Conservation (phyloP, 2,329 filamentous ascomycete genomes). For the Teratosphaeriaceae sp. region DNA sequence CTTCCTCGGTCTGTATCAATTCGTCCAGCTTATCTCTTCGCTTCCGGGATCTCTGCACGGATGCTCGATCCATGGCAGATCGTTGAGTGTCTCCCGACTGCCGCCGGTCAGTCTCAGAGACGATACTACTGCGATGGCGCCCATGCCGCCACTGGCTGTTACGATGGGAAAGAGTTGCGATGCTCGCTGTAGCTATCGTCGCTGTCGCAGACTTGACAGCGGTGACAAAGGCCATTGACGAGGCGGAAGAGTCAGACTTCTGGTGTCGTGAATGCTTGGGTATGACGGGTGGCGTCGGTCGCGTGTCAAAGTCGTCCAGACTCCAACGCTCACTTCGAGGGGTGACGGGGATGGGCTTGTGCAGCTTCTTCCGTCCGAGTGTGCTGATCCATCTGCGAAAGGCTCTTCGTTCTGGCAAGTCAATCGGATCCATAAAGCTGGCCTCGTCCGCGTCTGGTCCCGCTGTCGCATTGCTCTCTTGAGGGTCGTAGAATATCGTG, state of each 20-base stretch:
- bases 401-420: constrained; percentile 31
- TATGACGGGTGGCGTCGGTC: constrained; percentile 9
- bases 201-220: constrained; percentile 74
- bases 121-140: constrained; percentile 49
- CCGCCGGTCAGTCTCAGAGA: constrained; percentile 61
- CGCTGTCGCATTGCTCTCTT: constrained; percentile 1
- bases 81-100: constrained; percentile 52
- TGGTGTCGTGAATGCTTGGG: constrained; percentile 25
- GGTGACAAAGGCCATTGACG: constrained; percentile 74
- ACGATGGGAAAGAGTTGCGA: constrained; percentile 55
- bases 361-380: constrained; percentile 52
- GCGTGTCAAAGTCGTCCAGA: constrained; percentile 30
- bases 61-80: constrained; percentile 56
- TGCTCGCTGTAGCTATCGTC: constrained; percentile 67
- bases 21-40: constrained; percentile 78
- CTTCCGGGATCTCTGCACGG: constrained; percentile 65
- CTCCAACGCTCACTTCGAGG: constrained; percentile 30
- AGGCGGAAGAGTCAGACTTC: constrained; percentile 54
- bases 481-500: not conserved
- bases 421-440: not conserved
- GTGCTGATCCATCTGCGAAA: constrained; percentile 71
- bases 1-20: constrained; percentile 76
- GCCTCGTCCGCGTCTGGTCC: not conserved
- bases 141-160: constrained; percentile 53
- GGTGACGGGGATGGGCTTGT: constrained; percentile 34